Evolutionary conservation across 495 filamentous ascomycete species (phyloP).

Genomic region (Chaetomium tenue): DNA sequence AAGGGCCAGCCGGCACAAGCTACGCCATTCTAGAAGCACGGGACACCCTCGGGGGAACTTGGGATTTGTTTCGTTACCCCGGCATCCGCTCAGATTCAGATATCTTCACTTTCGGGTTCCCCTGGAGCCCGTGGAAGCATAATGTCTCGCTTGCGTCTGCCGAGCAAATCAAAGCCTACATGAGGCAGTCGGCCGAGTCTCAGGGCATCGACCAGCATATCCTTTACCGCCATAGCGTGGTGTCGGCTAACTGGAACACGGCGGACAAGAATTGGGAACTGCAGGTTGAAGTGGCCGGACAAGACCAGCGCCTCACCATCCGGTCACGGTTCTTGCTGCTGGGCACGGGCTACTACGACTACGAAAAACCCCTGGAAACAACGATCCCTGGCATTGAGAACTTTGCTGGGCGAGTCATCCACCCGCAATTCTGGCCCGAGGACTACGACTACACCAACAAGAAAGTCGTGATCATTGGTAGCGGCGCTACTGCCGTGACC

Average conservation of each 20-base stretch:
- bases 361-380: constrained; percentile 13
- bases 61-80: constrained; percentile 18
- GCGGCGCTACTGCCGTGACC: constrained; percentile 18
- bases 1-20: constrained; percentile 5
- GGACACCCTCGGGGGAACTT: constrained; percentile 7
- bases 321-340: constrained; percentile 16
- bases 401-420: constrained; percentile 6
- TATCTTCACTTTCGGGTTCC: constrained; percentile 19
- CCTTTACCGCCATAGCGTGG: constrained; percentile 15
- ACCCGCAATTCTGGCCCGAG: constrained; percentile 18
- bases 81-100: constrained; percentile 19
- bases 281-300: constrained; percentile 6
- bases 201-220: constrained; percentile 20
- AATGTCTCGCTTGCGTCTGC: constrained; percentile 14
- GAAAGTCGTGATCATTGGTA: constrained; percentile 15
- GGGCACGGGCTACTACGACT: constrained; percentile 18
- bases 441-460: constrained; percentile 19
- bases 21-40: constrained; percentile 13
- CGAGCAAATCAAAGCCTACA: constrained; percentile 13
- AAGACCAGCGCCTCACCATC: neutral
- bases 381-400: constrained; percentile 13
- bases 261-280: constrained; percentile 8
- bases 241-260: constrained; percentile 13
- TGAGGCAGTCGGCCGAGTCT: constrained; percentile 9
- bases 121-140: constrained; percentile 14